Base-by-base conservation (phyloP, 2,329 filamentous ascomycete species). In the Dactylellina haptotyla region DNA sequence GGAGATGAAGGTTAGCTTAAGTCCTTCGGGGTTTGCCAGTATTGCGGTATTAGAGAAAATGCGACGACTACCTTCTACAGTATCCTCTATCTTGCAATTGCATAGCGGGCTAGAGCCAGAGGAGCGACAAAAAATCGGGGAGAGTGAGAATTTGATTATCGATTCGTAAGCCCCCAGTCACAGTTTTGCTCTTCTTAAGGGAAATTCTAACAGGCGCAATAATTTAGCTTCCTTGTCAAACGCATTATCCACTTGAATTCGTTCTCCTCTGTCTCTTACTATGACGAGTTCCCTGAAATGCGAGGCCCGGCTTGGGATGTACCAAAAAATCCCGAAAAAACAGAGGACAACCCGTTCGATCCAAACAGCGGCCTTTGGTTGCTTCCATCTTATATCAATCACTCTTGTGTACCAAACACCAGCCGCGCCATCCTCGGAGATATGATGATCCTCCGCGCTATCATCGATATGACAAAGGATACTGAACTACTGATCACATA, bases 371-470 rank as follows among this genome's bases (percentile, higher is more conserved):
- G 61, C 3, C 23, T 73, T n/a, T 73, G 69, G 69, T 39, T 73
- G 0, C 39, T 66, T n/a, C 61, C 61, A 18, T 66, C 69, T 2
- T 73, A 66, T 41, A 41, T 53, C n/a, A 73, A 73, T 20, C 69
- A 73, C 56, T 73, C 69, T 3, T 73, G 69, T 23, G 32, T 73
- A 2, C 46, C 61, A 0, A 73, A 73, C 23, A 39, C 61, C 25
- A 28, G 41, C 12, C 54, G 61, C 23, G 34, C 10, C 5, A 61
- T 73, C 37, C 34, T 73, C 1, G 69, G 69, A 6, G 61, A 73
- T 30, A 73, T 73, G 69, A 61, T 73, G 59, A 51, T 73, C 9
- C 12, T 73, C 10, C 69, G 61, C 12, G 69, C 69, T 10, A 30
- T 32, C 1, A 20, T 66, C 12, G 54, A 73, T 41, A 73, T 66